These are phyloP conservation scores for Xylaria sp. DNA, from an alignment of 495 filamentous ascomycete species.

Conservation along the genomic window DNA sequence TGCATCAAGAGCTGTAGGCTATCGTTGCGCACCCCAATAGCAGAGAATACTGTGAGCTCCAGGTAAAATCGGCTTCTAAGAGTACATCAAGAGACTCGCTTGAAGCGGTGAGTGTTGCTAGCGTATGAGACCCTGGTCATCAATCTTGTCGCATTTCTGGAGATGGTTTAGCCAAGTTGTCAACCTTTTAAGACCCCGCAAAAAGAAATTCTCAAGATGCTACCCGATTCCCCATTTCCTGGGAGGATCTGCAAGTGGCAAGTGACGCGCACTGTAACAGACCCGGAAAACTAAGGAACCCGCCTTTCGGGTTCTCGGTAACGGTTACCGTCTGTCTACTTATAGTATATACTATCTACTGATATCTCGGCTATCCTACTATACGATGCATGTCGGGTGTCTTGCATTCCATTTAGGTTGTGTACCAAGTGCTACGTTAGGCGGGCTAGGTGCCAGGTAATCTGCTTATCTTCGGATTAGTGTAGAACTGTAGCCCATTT, in stretches of 20 bases:
- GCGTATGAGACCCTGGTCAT: constrained; percentile 11
- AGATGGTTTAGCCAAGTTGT: constrained; percentile 8
- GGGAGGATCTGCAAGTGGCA: constrained; percentile 12
- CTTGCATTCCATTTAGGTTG: neutral
- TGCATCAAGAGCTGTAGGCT: neutral
- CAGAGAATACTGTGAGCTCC: neutral
- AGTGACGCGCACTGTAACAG: neutral
- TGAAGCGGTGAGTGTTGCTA: constrained; percentile 13
- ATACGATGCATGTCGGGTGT: neutral
- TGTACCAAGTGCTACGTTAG: neutral
- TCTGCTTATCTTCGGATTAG: neutral
- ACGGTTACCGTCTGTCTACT: neutral
- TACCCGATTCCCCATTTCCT: constrained; percentile 9
- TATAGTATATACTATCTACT: neutral
- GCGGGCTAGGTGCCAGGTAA: neutral
- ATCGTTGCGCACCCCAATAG: neutral
- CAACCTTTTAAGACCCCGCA: constrained; percentile 7
- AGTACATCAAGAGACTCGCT: neutral
- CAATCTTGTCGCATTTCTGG: neutral
- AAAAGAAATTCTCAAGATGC: constrained; percentile 2
- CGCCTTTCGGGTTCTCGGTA: neutral
- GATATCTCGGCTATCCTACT: neutral
- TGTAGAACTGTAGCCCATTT: neutral
- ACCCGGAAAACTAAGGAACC: neutral
- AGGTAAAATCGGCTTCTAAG: neutral